These are phyloP conservation scores for Geosmithia putterillii DNA, from an alignment of 2,329 filamentous ascomycete genomes.

Conservation along the genomic window DNA sequence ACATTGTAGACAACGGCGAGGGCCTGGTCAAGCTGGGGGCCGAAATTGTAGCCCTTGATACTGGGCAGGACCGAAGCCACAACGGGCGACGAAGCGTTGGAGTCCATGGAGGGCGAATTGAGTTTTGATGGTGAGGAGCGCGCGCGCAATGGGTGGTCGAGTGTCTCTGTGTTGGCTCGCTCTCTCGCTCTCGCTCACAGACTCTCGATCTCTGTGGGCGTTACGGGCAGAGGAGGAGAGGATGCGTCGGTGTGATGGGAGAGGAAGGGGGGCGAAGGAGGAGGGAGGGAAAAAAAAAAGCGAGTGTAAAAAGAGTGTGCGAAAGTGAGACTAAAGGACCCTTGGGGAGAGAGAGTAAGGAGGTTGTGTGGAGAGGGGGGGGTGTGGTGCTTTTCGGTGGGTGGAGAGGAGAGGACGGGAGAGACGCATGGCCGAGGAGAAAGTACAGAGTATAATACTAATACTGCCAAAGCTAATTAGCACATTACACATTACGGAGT, in stretches of 20 bases:
- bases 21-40: slow-evolving; percentile 42
- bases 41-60: slow-evolving; percentile 39
- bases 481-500: too few species aligned
- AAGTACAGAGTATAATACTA: too few species aligned
- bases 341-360: neutral
- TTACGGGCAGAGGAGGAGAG: neutral
- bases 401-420: neutral
- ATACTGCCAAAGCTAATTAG: too few species aligned
- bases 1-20: slow-evolving; percentile 43
- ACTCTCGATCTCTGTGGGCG: too few species aligned
- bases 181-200: neutral
- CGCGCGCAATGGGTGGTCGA: neutral
- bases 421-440: too few species aligned
- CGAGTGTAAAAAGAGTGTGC: neutral
- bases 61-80: slow-evolving; percentile 59
- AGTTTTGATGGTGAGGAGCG: too few species aligned
- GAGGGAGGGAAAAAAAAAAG: neutral
- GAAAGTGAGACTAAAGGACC: neutral
- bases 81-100: slow-evolving; percentile 53
- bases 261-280: neutral
- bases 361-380: neutral
- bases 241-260: neutral
- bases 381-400: neutral
- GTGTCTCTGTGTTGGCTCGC: neutral
- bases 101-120: slow-evolving; percentile 27